Percentiles rank a stretch among this genome's conserved stretches.
These are phyloP conservation scores for Blastobotrys aristatus DNA, from an alignment of 1,139 yeast species.

Conservation along the genomic window DNA sequence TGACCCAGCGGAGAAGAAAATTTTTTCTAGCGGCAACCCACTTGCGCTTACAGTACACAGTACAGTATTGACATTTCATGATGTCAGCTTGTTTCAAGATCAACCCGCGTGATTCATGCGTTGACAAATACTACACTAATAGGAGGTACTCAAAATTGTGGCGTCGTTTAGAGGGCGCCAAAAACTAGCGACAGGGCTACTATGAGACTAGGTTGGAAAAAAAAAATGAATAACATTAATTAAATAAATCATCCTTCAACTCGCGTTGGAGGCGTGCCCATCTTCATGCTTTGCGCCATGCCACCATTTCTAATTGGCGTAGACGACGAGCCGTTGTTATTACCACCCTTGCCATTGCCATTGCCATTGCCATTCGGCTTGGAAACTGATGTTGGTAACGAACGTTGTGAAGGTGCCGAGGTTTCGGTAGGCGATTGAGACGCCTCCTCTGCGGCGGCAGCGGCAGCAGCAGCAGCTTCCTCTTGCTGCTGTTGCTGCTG, in stretches of 20 bases:
- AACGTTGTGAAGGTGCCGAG: too few relatives aligned
- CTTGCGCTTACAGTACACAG: background rate
- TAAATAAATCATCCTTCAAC: conserved; percentile 14
- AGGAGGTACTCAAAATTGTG: background rate
- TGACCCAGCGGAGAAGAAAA: background rate
- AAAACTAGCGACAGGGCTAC: too few relatives aligned
- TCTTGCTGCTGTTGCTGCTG: conserved; percentile 18
- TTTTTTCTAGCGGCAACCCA: background rate
- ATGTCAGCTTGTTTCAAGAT: background rate
- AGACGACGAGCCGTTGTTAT: background rate
- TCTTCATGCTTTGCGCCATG: conserved; percentile 5
- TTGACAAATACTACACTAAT: background rate
- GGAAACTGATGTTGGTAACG: too few relatives aligned
- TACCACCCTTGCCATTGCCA: background rate
- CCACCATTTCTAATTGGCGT: background rate
- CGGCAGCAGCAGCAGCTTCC: conserved; percentile 21
- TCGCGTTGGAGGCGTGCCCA: conserved; percentile 17
- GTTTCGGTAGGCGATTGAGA: too few relatives aligned
- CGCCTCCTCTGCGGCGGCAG: too few relatives aligned
- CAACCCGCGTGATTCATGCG: background rate
- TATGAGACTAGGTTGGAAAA: too few relatives aligned
- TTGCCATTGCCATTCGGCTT: background rate
- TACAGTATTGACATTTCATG: background rate
- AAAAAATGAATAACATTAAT: background rate
- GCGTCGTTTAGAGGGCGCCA: too few relatives aligned